Percentiles rank a stretch among this genome's conserved stretches.
phyloP scores from a whole-genome alignment of 116 monocot species.

The Dioscorea cayenensis region DNA sequence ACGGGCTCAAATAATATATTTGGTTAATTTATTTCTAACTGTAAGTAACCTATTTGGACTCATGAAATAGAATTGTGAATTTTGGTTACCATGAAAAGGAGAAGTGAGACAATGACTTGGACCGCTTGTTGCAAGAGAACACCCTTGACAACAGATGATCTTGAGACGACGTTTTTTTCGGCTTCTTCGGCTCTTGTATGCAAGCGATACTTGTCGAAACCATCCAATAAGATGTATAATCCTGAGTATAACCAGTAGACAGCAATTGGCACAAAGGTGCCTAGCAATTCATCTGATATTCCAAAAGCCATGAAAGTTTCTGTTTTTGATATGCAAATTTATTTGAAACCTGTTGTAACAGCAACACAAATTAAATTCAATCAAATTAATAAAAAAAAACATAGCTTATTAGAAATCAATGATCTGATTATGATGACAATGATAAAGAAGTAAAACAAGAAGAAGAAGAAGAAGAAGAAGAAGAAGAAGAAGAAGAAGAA shows the following conservation, averaged over 20 bases:
- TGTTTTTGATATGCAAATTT: not conserved
- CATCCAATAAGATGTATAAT: constrained; percentile 43
- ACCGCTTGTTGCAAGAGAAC: constrained; percentile 68
- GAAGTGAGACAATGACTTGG: constrained; percentile 45
- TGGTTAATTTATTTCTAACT: no score
- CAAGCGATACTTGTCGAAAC: constrained; percentile 44
- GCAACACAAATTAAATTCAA: not conserved
- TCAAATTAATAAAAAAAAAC: no score
- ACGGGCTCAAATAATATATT: no score
- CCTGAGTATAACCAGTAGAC: constrained; percentile 83
- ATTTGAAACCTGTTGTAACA: not conserved
- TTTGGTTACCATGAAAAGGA: constrained; percentile 38
- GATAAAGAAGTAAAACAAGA: not conserved
- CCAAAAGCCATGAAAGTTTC: constrained; percentile 22
- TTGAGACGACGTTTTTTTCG: constrained; percentile 53
- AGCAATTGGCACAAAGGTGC: constrained; percentile 50
- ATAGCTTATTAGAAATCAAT: no score
- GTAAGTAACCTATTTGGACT: no score
- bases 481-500: no score
- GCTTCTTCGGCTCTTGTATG: constrained; percentile 56
- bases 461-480: constrained; percentile 1
- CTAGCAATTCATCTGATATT: constrained; percentile 57
- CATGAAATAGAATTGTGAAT: not conserved
- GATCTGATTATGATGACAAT: no score
- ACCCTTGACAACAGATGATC: constrained; percentile 47